Conservation (phyloP, 164 flowering plant species). For the Magnolia officinalis region DNA sequence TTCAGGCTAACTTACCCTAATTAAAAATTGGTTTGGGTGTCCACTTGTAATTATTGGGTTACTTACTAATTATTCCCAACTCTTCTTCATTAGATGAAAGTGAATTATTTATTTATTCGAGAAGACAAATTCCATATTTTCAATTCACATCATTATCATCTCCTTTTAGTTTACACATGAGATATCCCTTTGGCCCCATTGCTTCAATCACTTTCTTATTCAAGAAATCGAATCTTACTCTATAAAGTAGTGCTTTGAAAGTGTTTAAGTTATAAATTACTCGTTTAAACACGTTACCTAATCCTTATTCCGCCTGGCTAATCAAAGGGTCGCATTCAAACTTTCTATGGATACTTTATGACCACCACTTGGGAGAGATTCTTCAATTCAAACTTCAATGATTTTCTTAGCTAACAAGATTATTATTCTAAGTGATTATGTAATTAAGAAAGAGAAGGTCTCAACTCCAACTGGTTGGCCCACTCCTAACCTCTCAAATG, state of each 20-base stretch:
- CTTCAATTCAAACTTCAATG: not conserved
- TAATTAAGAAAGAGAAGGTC: not conserved
- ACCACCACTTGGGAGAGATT: not conserved
- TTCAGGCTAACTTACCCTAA: not conserved
- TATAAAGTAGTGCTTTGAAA: not conserved
- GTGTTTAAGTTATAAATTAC: not conserved
- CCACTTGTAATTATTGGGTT: not conserved
- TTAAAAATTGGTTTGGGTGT: not conserved
- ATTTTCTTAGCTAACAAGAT: not conserved
- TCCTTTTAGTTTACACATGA: not conserved
- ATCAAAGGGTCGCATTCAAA: not conserved
- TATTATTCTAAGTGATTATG: not conserved
- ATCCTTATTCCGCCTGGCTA: not conserved
- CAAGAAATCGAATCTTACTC: slow-evolving; percentile 1
- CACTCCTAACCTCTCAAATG: too few relatives aligned
- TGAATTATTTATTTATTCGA: not conserved
- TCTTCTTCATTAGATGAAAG: not conserved
- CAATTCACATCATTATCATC: not conserved
- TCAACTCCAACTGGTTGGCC: too few relatives aligned
- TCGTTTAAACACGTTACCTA: not conserved
- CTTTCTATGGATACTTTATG: not conserved
- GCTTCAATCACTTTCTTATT: not conserved
- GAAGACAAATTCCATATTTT: not conserved
- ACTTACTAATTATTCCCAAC: not conserved
- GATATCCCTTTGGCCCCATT: not conserved